Evolutionary conservation across 2,329 filamentous ascomycete genomes (phyloP).

Genomic region (Xylogone sp.): DNA sequence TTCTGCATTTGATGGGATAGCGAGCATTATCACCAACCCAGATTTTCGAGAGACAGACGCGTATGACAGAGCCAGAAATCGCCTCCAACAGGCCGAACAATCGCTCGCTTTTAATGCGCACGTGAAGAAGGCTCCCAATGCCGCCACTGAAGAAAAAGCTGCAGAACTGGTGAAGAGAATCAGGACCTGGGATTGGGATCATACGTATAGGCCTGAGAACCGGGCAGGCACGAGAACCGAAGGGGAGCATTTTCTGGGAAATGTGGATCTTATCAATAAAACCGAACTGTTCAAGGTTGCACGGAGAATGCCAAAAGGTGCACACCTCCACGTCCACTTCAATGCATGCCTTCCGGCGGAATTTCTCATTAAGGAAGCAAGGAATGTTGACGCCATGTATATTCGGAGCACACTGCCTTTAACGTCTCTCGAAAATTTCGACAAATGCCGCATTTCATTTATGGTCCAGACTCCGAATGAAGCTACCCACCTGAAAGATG

Average conservation of each 20-base stretch:
- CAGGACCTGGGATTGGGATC: constrained; percentile 22
- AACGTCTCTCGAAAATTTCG: constrained; percentile 20
- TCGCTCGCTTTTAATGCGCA: constrained; percentile 25
- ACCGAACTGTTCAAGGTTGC: constrained; percentile 57
- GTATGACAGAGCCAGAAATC: constrained; percentile 18
- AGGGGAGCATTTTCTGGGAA: constrained; percentile 57
- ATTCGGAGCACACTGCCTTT: constrained; percentile 59
- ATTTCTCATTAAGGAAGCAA: constrained; percentile 54
- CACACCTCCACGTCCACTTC: constrained; percentile 73
- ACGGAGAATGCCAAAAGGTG: constrained; percentile 63
- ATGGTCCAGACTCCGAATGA: constrained; percentile 25
- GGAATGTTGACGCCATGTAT: constrained; percentile 60
- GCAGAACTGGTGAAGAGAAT: constrained; percentile 23
- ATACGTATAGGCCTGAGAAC: constrained; percentile 16
- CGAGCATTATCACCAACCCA: constrained; percentile 7
- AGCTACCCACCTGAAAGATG: constrained; percentile 20
- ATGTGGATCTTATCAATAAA: constrained; percentile 47
- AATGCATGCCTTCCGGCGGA: constrained; percentile 66
- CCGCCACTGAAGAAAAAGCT: constrained; percentile 22
- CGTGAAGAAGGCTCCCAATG: constrained; percentile 12
- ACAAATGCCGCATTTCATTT: constrained; percentile 22
- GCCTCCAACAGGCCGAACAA: constrained; percentile 20
- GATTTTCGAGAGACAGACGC: constrained; percentile 14
- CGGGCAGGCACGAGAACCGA: constrained; percentile 15
- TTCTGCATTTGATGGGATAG: constrained; percentile 12